Percentiles rank a stretch among this genome's conserved stretches.
Evolutionary conservation across 2,329 filamentous ascomycete species (phyloP).

Genomic region (Pseudogymnoascus sp.): DNA sequence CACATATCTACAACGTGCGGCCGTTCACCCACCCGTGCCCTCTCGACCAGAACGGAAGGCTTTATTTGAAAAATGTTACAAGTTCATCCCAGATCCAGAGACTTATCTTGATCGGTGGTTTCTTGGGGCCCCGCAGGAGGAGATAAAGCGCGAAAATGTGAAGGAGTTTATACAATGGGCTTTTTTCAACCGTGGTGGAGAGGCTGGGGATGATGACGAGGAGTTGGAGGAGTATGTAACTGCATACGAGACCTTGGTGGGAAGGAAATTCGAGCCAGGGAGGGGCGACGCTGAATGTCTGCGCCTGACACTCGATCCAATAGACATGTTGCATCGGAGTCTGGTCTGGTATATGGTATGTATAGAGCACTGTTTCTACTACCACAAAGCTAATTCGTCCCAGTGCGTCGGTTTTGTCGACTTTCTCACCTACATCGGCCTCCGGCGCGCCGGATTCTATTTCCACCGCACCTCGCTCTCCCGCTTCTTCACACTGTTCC

Average conservation of each 20-base stretch:
- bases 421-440: constrained; percentile 28
- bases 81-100: constrained; percentile 45
- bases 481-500: constrained; percentile 43
- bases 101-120: constrained; percentile 53
- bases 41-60: constrained; percentile 39
- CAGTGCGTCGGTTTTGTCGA: constrained; percentile 31
- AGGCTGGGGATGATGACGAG: constrained; percentile 39
- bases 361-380: not conserved
- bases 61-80: constrained; percentile 45
- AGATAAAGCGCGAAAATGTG: constrained; percentile 52
- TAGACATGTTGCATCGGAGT: constrained; percentile 49
- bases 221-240: constrained; percentile 50
- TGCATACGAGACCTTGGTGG: constrained; percentile 44
- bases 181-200: constrained; percentile 43
- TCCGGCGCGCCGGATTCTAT: constrained; percentile 39
- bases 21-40: constrained; percentile 41
- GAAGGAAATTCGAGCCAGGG: constrained; percentile 43
- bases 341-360: constrained; percentile 51
- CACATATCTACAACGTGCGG: constrained; percentile 43
- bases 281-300: constrained; percentile 45
- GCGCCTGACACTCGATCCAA: constrained; percentile 50
- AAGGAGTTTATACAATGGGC: constrained; percentile 57
- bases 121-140: constrained; percentile 41
- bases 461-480: constrained; percentile 39
- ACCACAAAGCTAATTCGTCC: constrained; percentile 10